Conservation (phyloP, 352 stramenopile genomes). For the Elongisporangium senticosum region DNA sequence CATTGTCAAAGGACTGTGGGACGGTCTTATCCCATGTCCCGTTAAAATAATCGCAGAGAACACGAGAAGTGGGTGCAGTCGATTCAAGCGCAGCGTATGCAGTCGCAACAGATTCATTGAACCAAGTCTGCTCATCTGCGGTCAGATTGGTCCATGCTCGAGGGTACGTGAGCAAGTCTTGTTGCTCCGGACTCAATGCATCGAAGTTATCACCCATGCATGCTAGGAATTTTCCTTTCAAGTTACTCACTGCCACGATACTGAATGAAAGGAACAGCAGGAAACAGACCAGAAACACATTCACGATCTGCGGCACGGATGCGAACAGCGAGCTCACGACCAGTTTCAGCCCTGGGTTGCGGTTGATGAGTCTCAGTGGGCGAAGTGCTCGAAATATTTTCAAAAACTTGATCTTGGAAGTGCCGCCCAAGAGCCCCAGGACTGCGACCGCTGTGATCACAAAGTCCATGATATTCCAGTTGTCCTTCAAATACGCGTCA, state of each 20-base stretch:
- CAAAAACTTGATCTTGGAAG: constrained; percentile 25
- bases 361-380: constrained; percentile 76
- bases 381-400: constrained; percentile 59
- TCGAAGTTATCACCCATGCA: constrained; percentile 52
- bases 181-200: constrained; percentile 19
- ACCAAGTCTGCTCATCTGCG: constrained; percentile 31
- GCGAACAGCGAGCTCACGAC: constrained; percentile 83
- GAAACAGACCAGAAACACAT: constrained; percentile 74
- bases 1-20: constrained; percentile 78
- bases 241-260: constrained; percentile 89
- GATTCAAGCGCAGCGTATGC: constrained; percentile 11
- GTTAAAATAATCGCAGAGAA: constrained; percentile 35
- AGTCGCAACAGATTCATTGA: constrained; percentile 11
- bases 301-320: constrained; percentile 77
- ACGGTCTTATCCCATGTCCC: constrained; percentile 41
- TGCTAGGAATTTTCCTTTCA: constrained; percentile 82
- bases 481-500: constrained; percentile 63
- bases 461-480: constrained; percentile 86
- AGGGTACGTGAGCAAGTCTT: constrained; percentile 35
- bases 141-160: constrained; percentile 43
- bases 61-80: constrained; percentile 25
- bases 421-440: constrained; percentile 16
- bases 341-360: constrained; percentile 71
- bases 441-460: constrained; percentile 56
- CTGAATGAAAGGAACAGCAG: constrained; percentile 88